Conservation (phyloP, 2,329 filamentous ascomycete genomes). For the Fonsecaea erecta region DNA sequence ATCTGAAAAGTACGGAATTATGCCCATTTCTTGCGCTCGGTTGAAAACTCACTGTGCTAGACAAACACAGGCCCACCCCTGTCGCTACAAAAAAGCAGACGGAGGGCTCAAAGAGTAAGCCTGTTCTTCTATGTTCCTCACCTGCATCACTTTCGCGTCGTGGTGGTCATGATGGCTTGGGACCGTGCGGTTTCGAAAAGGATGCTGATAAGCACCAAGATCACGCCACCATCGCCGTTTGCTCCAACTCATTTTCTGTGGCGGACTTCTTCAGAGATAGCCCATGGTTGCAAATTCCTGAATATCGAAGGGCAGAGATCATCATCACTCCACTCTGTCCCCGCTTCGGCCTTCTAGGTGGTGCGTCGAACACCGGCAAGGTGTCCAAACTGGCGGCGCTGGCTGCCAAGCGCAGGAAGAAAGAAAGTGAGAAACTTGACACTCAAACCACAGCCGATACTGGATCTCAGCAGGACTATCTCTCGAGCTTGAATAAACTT, state of each 20-base stretch:
- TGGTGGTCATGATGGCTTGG: constrained; percentile 32
- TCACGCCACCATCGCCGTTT: constrained; percentile 2
- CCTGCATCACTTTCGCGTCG: constrained; percentile 24
- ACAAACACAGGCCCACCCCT: constrained; percentile 30
- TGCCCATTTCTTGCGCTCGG: background rate
- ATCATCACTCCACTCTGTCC: constrained; percentile 65
- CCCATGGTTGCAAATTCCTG: constrained; percentile 79
- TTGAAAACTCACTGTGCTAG: constrained; percentile 18
- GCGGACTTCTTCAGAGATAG: constrained; percentile 77
- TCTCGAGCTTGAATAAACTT: constrained; percentile 33
- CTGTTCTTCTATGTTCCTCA: constrained; percentile 11
- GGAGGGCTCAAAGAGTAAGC: constrained; percentile 28
- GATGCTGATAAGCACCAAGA: constrained; percentile 34
- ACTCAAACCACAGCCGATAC: constrained; percentile 3
- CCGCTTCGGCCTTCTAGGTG: constrained; percentile 75
- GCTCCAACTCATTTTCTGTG: constrained; percentile 49
- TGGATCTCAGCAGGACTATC: constrained; percentile 29
- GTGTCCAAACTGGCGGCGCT: constrained; percentile 90
- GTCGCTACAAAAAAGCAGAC: constrained; percentile 23
- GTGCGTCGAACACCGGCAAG: constrained; percentile 69
- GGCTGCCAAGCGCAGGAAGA: constrained; percentile 77
- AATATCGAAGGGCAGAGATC: constrained; percentile 64
- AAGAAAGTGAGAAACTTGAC: constrained; percentile 60
- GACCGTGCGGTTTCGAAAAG: constrained; percentile 7
- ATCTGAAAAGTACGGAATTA: constrained; percentile 66